Evolutionary conservation across 306 rosid species (phyloP), one percentile per base, ranked within the genome.

Genomic region (Quercus variabilis): DNA sequence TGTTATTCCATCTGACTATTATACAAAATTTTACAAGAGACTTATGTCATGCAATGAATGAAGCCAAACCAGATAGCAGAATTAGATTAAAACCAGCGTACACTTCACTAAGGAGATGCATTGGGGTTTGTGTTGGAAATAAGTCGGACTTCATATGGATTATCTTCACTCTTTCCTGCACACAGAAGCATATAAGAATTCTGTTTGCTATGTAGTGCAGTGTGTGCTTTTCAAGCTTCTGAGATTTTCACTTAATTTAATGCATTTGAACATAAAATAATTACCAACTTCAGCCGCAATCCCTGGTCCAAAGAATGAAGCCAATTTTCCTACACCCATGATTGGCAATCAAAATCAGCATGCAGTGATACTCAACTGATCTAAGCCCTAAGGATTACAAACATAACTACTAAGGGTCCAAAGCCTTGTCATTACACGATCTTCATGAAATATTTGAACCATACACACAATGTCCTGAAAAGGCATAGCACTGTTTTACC

Each of bases 301-400:
- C 78, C 96, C 97, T 51, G 99, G 97, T 74, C 99, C 99, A 82
- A 95, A 95, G 88, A 92, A 95, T 58, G 99, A 95, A 74, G 97
- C 6, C 79, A 95, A 91, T 81, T 92, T 62, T 90, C 97, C 99
- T 95, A 73, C 43, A 85, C 65, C 69, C 78, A 78, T 13, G 10
- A 76, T 12, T 26, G 56, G 60, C 86, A 67, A 57, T 56, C 2
- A 21, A 55, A 55, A 46, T 75, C 69, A 77, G 81, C 74, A 56
- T 73, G 68, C 81, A 84, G 41, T 79, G 30, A 62, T 21, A 20
- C 38, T 31, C 10, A 43, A 19, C 51, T 20, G 31, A 55, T 64
- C 52, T 9, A 7, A 49, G 56, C 60, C 62, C 14, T 8, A 17
- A 52, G 21, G 72, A 21, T 57, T 30, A 23, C 72, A 68, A 68